phyloP scores from a whole-genome alignment of 148 eudicot genomes.

The Camellia lanceoleosa region DNA sequence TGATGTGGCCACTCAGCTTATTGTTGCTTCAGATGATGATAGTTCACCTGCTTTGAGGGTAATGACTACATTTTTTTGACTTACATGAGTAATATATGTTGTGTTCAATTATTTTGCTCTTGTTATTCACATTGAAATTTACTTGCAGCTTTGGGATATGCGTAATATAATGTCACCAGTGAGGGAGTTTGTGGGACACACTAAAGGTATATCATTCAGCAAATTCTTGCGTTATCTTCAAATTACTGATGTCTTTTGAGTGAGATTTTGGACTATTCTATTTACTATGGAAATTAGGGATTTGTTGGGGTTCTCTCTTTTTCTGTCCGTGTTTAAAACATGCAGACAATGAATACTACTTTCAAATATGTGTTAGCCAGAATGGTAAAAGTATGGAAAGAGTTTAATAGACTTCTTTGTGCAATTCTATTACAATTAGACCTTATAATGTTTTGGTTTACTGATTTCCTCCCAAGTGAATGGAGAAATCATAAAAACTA shows the following conservation, averaged over 20 bases:
- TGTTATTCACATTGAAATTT: slow-evolving; percentile 14
- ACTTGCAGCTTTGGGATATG: slow-evolving; percentile 94
- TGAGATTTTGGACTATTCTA: background rate
- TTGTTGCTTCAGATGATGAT: slow-evolving; percentile 97
- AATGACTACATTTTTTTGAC: slow-evolving; percentile 8
- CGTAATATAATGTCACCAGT: slow-evolving; percentile 78
- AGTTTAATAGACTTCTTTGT: background rate
- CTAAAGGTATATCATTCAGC: slow-evolving; percentile 57
- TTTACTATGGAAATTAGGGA: background rate
- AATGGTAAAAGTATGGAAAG: background rate
- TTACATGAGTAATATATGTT: background rate
- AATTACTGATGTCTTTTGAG: background rate
- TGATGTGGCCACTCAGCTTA: slow-evolving; percentile 83
- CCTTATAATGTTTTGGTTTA: no score
- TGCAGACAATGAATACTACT: background rate
- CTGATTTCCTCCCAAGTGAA: background rate
- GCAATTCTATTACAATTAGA: no score
- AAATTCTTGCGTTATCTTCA: background rate
- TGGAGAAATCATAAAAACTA: background rate
- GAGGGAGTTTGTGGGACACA: slow-evolving; percentile 87
- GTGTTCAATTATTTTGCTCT: background rate
- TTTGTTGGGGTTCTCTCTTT: background rate
- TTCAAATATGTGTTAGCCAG: background rate
- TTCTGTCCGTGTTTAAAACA: background rate
- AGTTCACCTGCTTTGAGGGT: slow-evolving; percentile 80